Percentiles rank a stretch among this genome's conserved stretches.
Evolutionary conservation across 208 protist species (phyloP).

Genomic region (Porcisia hertigi): DNA sequence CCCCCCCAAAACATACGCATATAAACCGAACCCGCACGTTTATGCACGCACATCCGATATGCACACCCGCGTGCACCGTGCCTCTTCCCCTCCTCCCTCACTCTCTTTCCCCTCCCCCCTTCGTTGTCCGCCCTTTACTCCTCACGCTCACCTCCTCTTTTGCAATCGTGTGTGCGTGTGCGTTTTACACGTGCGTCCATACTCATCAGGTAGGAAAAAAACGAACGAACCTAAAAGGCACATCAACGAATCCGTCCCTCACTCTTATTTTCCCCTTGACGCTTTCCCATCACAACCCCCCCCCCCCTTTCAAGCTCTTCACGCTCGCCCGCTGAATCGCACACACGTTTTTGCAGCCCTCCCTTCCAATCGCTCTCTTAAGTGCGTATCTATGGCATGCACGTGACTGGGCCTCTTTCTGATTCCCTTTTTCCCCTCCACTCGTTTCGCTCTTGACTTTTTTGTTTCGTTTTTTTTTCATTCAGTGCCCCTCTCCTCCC

Average conservation of each 20-base stretch:
- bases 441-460: not conserved
- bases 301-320: not conserved
- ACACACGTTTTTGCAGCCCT: not conserved
- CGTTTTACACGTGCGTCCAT: not conserved
- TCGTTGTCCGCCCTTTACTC: not conserved
- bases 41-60: not conserved
- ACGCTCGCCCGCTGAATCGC: not conserved
- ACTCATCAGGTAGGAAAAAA: slow-evolving; percentile 1
- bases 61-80: not conserved
- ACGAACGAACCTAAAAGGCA: not conserved
- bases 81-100: not conserved
- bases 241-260: not conserved
- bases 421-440: not conserved
- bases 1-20: not conserved
- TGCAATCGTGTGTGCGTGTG: not conserved
- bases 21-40: not conserved
- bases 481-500: not conserved
- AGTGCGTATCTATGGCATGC: not conserved
- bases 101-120: not conserved
- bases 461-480: not conserved
- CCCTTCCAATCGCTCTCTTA: not conserved
- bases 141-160: not conserved
- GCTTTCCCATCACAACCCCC: not conserved
- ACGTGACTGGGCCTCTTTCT: not conserved
- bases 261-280: not conserved